phyloP scores from a whole-genome alignment of 371 early-diverging fungal genomes.

The Apophysomyces ossiformis region DNA sequence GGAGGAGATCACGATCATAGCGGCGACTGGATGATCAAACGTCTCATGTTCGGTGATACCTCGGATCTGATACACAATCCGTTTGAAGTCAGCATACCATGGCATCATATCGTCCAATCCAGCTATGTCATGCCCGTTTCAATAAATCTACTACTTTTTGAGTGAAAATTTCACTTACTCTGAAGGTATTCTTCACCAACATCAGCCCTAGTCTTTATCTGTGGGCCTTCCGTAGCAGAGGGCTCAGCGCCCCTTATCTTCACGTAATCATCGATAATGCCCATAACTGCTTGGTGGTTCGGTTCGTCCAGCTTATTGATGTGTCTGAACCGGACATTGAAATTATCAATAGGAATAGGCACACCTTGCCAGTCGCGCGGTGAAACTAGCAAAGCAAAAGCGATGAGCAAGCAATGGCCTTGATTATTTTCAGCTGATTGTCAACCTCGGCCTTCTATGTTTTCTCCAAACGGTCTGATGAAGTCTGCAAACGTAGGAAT shows the following conservation, averaged over 20 bases:
- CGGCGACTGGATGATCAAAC: constrained; percentile 93
- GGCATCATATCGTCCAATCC: constrained; percentile 68
- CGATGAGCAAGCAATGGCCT: constrained; percentile 8
- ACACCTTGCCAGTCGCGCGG: constrained; percentile 73
- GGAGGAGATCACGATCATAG: constrained; percentile 79
- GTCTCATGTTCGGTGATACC: constrained; percentile 89
- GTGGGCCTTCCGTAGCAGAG: constrained; percentile 18
- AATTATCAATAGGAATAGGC: constrained; percentile 66
- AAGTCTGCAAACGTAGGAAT: constrained; percentile 75
- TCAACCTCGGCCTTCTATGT: constrained; percentile 75
- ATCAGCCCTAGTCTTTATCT: constrained; percentile 41
- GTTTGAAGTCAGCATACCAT: constrained; percentile 87
- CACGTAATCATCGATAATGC: constrained; percentile 62
- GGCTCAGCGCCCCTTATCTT: constrained; percentile 28
- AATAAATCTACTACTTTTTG: neutral
- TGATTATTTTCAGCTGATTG: neutral
- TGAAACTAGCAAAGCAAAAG: constrained; percentile 50
- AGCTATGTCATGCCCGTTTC: constrained; percentile 24
- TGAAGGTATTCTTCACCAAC: constrained; percentile 53
- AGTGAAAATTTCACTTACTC: constrained; percentile 36
- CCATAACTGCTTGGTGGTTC: constrained; percentile 56
- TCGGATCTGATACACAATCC: constrained; percentile 64
- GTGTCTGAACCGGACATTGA: constrained; percentile 71
- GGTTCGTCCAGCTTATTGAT: constrained; percentile 64
- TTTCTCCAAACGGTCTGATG: constrained; percentile 83